Evolutionary conservation across 495 filamentous ascomycete genomes (phyloP).

Genomic region (Aspergillus incahuasiensis): DNA sequence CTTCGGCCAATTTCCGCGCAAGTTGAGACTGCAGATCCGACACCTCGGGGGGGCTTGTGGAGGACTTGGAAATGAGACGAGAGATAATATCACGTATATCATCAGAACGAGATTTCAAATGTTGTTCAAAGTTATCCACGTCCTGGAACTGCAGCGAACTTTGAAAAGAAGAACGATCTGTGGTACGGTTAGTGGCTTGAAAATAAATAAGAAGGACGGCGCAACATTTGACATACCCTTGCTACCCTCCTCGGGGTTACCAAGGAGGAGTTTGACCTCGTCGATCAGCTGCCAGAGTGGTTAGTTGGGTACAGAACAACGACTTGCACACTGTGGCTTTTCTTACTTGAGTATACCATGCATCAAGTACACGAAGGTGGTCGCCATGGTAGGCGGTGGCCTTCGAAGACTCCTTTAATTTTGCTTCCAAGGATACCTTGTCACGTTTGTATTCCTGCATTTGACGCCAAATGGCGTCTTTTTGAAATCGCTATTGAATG

Average conservation of each 20-base stretch:
- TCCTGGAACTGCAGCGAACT: conserved; percentile 36
- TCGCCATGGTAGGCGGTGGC: conserved; percentile 77
- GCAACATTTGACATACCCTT: conserved; percentile 45
- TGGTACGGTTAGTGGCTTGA: conserved; percentile 16
- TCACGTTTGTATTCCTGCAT: conserved; percentile 97
- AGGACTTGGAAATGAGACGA: conserved; percentile 46
- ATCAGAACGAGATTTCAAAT: conserved; percentile 59
- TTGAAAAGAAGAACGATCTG: conserved; percentile 26
- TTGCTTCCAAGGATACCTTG: conserved; percentile 68
- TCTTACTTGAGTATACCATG: conserved; percentile 87
- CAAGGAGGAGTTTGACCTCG: conserved; percentile 70
- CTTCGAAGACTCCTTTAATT: conserved; percentile 71
- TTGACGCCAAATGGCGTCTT: conserved; percentile 94
- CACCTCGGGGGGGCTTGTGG: conserved; percentile 54
- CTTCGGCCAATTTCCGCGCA: conserved; percentile 65
- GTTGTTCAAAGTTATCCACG: conserved; percentile 63
- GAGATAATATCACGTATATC: conserved; percentile 60
- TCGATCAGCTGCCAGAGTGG: conserved; percentile 63
- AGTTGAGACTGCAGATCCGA: conserved; percentile 68
- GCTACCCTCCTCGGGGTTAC: conserved; percentile 46
- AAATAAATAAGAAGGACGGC: neutral
- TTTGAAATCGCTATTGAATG: conserved; percentile 74
- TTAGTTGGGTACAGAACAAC: conserved; percentile 17
- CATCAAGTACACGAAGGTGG: conserved; percentile 81
- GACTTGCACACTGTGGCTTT: neutral